A percentile compares a stretch with the other conserved stretches of the same genome.
Conservation (phyloP, 1,139 yeast genomes). For the Yamadazyma diospyri region DNA sequence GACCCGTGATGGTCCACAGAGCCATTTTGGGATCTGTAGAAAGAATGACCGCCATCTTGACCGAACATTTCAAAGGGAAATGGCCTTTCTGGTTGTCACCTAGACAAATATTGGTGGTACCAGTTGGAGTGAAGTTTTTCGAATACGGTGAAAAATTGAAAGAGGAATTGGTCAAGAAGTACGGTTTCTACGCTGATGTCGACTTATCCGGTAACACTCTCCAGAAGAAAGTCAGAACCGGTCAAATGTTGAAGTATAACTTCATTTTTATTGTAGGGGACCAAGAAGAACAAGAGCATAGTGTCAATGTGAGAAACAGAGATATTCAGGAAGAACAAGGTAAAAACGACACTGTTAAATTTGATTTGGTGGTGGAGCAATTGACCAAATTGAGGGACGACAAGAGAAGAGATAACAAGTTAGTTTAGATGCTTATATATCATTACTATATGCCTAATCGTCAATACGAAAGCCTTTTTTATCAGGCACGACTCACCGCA, state of each 20-base stretch:
- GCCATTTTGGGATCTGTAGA: constrained; percentile 97
- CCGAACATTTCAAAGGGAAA: constrained; percentile 95
- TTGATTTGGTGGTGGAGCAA: constrained; percentile 69
- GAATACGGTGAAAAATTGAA: constrained; percentile 84
- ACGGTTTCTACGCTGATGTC: constrained; percentile 84
- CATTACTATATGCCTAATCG: too few species aligned
- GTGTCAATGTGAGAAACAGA: constrained; percentile 92
- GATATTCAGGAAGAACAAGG: constrained; percentile 81
- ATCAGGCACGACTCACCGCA: too few species aligned
- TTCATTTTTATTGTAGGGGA: constrained; percentile 96
- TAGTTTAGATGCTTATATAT: constrained; percentile 30
- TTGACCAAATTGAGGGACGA: constrained; percentile 59
- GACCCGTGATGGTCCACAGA: constrained; percentile 98
- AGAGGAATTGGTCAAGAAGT: constrained; percentile 56
- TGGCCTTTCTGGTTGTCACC: constrained; percentile 99
- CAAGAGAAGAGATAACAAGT: constrained; percentile 66
- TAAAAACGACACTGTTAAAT: constrained; percentile 76
- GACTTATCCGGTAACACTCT: constrained; percentile 92
- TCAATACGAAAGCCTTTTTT: too few species aligned
- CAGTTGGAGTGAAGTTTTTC: constrained; percentile 89
- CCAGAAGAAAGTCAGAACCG: constrained; percentile 94
- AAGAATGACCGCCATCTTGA: constrained; percentile 96
- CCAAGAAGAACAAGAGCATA: constrained; percentile 71
- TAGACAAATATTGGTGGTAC: constrained; percentile 90
- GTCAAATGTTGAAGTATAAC: constrained; percentile 89